These are phyloP conservation scores for Luffa aegyptiaca DNA, from an alignment of 306 rosid species.

Conservation along the genomic window DNA sequence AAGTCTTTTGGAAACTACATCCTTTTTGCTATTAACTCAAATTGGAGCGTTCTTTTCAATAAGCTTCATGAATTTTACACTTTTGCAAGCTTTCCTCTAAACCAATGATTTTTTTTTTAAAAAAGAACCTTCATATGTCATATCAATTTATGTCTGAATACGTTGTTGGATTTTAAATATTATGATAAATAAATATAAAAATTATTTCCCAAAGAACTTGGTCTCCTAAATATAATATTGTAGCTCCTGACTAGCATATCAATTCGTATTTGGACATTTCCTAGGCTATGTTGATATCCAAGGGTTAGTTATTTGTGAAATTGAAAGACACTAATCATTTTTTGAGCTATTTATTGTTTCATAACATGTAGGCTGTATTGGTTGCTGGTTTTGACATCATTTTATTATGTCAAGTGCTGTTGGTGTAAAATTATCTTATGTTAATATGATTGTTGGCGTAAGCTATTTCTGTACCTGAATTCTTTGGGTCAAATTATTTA, in stretches of 20 bases:
- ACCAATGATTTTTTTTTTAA: background rate
- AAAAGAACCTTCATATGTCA: background rate
- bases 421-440: background rate
- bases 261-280: background rate
- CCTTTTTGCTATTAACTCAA: background rate
- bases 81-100: background rate
- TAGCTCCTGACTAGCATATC: background rate
- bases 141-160: background rate
- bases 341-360: background rate
- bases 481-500: background rate
- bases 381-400: background rate
- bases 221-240: background rate
- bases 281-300: background rate
- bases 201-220: background rate
- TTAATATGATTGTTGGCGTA: background rate
- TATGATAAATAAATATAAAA: background rate
- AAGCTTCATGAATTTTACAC: background rate
- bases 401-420: background rate
- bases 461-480: background rate
- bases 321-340: background rate
- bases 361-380: background rate
- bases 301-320: background rate
- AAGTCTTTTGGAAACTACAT: background rate
- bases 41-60: background rate
- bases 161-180: background rate